phyloP scores from a whole-genome alignment of 331 rosid species.

The Spiraea crenata region DNA sequence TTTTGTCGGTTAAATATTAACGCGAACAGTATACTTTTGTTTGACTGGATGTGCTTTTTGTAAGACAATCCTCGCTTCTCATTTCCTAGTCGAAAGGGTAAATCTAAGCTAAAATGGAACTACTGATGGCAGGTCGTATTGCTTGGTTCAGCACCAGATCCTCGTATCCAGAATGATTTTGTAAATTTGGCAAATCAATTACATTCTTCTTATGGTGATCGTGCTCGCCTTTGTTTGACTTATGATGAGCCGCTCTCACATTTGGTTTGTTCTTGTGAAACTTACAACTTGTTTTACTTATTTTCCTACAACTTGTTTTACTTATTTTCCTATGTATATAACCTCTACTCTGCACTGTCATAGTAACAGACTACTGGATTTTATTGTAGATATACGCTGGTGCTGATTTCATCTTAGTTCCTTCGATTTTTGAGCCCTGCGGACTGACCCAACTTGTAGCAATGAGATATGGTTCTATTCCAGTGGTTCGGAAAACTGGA shows the following conservation, averaged over 20 bases:
- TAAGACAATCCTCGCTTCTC: neutral
- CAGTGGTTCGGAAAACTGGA: constrained; percentile 87
- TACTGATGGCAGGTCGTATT: constrained; percentile 63
- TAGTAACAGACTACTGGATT: constrained; percentile 6
- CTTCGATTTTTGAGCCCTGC: constrained; percentile 89
- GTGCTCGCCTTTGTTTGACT: constrained; percentile 59
- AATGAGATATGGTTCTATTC: constrained; percentile 86
- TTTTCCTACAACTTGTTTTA: no score
- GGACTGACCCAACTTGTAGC: constrained; percentile 86
- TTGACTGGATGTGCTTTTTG: neutral
- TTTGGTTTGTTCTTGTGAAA: constrained; percentile 48
- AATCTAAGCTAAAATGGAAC: constrained; percentile 15
- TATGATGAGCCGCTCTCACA: constrained; percentile 90
- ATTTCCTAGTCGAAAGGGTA: neutral
- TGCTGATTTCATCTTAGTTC: constrained; percentile 74
- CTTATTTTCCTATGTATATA: neutral
- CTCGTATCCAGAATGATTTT: constrained; percentile 75
- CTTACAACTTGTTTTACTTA: neutral
- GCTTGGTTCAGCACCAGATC: constrained; percentile 96
- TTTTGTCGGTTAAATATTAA: neutral
- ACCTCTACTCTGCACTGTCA: constrained; percentile 2
- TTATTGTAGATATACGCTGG: constrained; percentile 70
- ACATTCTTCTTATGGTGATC: constrained; percentile 46
- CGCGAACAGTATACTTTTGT: neutral
- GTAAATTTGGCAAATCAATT: constrained; percentile 58